phyloP scores from a whole-genome alignment of 768 basidiomycete genomes.

The Aureoboletus auriporus region DNA sequence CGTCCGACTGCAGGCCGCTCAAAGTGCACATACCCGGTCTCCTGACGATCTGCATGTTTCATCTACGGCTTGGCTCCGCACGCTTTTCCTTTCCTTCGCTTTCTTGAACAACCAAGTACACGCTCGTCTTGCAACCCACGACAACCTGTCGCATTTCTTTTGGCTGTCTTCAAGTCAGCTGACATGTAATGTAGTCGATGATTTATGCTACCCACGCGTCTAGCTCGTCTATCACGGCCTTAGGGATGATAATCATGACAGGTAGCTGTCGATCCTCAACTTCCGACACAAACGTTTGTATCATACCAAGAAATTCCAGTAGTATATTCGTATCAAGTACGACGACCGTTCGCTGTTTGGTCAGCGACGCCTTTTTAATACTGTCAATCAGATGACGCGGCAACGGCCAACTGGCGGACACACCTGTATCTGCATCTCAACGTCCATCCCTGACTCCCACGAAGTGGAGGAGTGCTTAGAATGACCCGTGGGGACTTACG shows the following conservation, averaged over 20 bases:
- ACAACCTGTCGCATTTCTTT: slow-evolving; percentile 39
- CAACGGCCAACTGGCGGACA: slow-evolving; percentile 12
- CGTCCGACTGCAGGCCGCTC: neutral
- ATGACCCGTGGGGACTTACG: too few species aligned
- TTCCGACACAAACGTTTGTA: slow-evolving; percentile 63
- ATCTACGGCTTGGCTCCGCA: slow-evolving; percentile 58
- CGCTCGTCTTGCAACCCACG: slow-evolving; percentile 66
- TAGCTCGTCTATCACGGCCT: slow-evolving; percentile 71
- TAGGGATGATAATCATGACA: slow-evolving; percentile 66
- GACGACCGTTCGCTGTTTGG: slow-evolving; percentile 43
- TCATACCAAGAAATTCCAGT: slow-evolving; percentile 58
- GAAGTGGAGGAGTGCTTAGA: too few species aligned
- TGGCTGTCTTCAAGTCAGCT: slow-evolving; percentile 25
- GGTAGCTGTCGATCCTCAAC: slow-evolving; percentile 47
- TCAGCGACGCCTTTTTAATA: slow-evolving; percentile 36
- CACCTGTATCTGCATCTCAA: slow-evolving; percentile 74
- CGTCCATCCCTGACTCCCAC: slow-evolving; percentile 36
- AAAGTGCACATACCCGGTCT: slow-evolving; percentile 47
- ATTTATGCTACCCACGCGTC: slow-evolving; percentile 49
- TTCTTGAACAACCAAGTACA: slow-evolving; percentile 65
- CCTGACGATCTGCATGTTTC: slow-evolving; percentile 59
- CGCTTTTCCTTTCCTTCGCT: slow-evolving; percentile 50
- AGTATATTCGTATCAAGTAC: slow-evolving; percentile 81
- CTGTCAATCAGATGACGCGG: neutral
- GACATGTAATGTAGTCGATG: neutral